phyloP scores from a whole-genome alignment of 2,329 filamentous ascomycete species.

The Trichoderma sp. region DNA sequence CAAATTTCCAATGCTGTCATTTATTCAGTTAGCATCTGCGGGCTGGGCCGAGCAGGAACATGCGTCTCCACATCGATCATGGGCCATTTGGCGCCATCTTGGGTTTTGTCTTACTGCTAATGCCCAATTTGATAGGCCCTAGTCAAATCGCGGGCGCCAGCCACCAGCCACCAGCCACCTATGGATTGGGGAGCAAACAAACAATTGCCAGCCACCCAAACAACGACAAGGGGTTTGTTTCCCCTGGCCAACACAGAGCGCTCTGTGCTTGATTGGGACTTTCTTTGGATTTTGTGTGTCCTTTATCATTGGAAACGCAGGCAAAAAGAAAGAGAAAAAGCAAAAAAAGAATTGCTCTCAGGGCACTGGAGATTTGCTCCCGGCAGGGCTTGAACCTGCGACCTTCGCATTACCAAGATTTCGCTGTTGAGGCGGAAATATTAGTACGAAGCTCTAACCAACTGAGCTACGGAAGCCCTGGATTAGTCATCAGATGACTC shows the following conservation, averaged over 20 bases:
- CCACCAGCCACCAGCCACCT: background rate
- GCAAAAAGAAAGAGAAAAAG: background rate
- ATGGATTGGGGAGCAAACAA: background rate
- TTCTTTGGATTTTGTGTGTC: background rate
- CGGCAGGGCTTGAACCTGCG: conserved; percentile 24
- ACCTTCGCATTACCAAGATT: conserved; percentile 21
- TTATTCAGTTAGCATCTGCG: conserved; percentile 6
- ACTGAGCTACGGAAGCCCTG: conserved; percentile 20
- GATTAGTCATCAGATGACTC: background rate
- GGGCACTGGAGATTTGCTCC: conserved; percentile 16
- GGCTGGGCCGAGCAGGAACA: conserved; percentile 14
- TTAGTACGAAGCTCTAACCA: conserved; percentile 22
- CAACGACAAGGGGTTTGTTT: background rate
- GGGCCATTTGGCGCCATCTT: background rate
- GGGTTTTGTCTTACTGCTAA: background rate
- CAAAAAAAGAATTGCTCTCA: conserved; percentile 10
- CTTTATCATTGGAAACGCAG: background rate
- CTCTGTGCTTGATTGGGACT: background rate
- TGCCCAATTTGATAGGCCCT: background rate
- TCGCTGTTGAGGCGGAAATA: background rate
- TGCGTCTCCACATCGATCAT: conserved; percentile 1
- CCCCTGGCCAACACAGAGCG: background rate
- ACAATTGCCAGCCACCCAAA: background rate
- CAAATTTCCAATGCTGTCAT: background rate
- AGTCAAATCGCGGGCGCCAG: background rate